phyloP scores from a whole-genome alignment of 257 asterid species.

The Solanum habrochaites region DNA sequence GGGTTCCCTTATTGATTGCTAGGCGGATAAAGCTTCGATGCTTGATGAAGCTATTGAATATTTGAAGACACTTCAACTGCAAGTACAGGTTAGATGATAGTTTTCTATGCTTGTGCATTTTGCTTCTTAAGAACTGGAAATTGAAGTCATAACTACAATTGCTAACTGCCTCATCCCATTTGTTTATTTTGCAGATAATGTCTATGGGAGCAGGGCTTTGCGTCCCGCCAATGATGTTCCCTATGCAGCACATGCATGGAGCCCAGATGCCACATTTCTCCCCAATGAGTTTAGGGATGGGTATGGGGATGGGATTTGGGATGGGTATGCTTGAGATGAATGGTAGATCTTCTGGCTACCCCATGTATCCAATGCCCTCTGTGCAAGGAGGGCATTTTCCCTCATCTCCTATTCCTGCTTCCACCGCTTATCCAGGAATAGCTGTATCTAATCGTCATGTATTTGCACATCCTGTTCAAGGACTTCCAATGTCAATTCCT shows the following conservation, averaged over 20 bases:
- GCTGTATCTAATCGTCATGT: conserved; percentile 33
- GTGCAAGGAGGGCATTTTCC: conserved; percentile 43
- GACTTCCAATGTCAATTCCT: conserved; percentile 32
- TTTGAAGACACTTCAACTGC: conserved; percentile 91
- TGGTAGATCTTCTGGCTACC: conserved; percentile 40
- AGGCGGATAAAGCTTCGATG: conserved; percentile 99
- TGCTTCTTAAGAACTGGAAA: not conserved
- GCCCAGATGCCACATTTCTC: conserved; percentile 60
- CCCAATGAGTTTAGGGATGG: conserved; percentile 59
- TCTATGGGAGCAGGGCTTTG: conserved; percentile 90
- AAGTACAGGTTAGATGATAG: conserved; percentile 68
- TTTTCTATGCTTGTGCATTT: not conserved
- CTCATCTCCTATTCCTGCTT: conserved; percentile 30
- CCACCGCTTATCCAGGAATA: conserved; percentile 38
- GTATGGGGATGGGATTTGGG: conserved; percentile 49
- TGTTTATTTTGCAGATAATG: conserved; percentile 54
- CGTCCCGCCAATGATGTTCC: conserved; percentile 78
- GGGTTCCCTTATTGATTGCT: conserved; percentile 4
- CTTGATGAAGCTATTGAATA: conserved; percentile 98
- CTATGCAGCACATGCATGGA: conserved; percentile 63
- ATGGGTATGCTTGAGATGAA: conserved; percentile 75
- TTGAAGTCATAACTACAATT: not conserved
- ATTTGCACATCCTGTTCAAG: conserved; percentile 51
- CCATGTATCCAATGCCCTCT: conserved; percentile 40
- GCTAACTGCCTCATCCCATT: not conserved